Evolutionary conservation across 345 rosid species (phyloP), one percentile per base, ranked within the genome.

Genomic region (Hibiscus trionum): DNA sequence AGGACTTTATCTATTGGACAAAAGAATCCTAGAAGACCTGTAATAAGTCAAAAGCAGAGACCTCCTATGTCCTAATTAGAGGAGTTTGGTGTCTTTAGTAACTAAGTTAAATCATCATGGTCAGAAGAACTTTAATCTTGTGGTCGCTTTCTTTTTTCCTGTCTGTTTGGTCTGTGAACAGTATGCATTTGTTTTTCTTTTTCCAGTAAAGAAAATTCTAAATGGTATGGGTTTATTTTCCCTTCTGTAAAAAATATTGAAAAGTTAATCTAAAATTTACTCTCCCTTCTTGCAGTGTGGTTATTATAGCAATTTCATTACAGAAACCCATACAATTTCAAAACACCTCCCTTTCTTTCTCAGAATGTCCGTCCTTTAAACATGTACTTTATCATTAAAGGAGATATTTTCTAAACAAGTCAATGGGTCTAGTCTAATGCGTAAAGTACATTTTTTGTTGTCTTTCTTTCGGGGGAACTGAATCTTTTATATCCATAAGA

Each of bases 391-490:
- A 65, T 42, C 50, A 5, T 42, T 42, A 21, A 21, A 42, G 11
- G 17, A 19, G 11, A 62, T 61, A 61, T 35, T n/a, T 61, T 62
- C 47, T 62, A 12, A 42, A 65, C 4, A 21, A 66, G 70, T 44
- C 70, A 12, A 66, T 66, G 55, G 35, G 55, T 27, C 55, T 66
- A 19, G 55, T 44, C 55, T 65, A 44, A 42, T 66, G 19, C 35
- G 11, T 44, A 24, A 44, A 12, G 35, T 46, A 66, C 70, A 4
- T 44, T 26, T 44, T 44, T 66, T 16, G 8, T 27, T 66, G 11
- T 62, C 24, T 17, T 66, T 46, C 55, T 66, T 44, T 21, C 33
- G 44, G 56, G 69, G 70, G 55, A 66, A 44, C 56, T 66, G 35
- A 16, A 66, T 66, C 44, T 61, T 39, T 19, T 14, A 24, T 44